Base-by-base conservation (phyloP, 208 protist genomes). In the Leishmania gerbilli region DNA sequence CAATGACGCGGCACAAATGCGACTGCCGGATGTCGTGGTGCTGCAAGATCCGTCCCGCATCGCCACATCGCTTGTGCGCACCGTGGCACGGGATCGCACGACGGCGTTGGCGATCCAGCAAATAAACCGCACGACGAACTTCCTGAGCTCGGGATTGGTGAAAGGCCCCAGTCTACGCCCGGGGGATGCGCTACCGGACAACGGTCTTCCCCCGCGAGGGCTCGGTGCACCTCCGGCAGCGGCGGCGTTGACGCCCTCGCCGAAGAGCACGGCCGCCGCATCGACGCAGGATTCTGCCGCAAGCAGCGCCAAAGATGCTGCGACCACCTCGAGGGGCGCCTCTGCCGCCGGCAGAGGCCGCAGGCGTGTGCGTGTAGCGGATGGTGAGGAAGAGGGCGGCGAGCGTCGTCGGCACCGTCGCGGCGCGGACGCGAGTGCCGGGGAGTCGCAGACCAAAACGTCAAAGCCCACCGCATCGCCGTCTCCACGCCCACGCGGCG, bases 101-200 rank as follows among this genome's bases (percentile, higher is more conserved):
- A 89, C 91, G 19, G 94, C 91, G 21, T 58, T 89, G 34, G 90
- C 87, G 27, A 91, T 97, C 47, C 84, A 94, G 83, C 90, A 90
- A 62, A 82, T 92, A 11, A 97, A 97, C 72, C 83, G 95, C 58
- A 90, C 88, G 37, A 97, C 94, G 2, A 91, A 79, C 21, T 97
- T 90, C 74, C 81, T 97, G 19, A 96, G 91, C 72, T 84, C 80
- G 37, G 79, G 64, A 17, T 78, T 97, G 2, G 84, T 97, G 67
- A 88, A 90, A 15, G 84, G 79, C 0, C 79, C 84, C 5, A 84
- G 77, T 69, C 58, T 85, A 37, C 42, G 42, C 45, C 77, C 77
- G 1, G 82, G 79, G 53, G 77, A 85, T 60, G 76, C 77, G 13
- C 51, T 69, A 31, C 9, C 49, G 4, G 82, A 42, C 34, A 60